Evolutionary conservation across 495 filamentous ascomycete genomes (phyloP), one percentile per base, ranked within the genome.

Genomic region (Lentithecium fluviatile): DNA sequence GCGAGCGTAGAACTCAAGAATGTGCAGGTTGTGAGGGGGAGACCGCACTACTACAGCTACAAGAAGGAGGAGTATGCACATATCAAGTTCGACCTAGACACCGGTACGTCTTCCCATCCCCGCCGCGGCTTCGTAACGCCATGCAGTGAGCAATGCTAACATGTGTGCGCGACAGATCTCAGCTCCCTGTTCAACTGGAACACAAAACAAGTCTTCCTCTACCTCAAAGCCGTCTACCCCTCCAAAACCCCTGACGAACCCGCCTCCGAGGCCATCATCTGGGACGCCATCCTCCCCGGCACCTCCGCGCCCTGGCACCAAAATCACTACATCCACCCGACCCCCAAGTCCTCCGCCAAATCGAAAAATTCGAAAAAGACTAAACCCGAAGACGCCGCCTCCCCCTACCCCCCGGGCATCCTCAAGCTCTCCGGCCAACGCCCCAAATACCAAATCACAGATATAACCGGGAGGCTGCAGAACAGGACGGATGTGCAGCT

Each of bases 171-270:
- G n/a, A 24, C 43, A 84, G 93, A 98, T 76, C 82, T 98, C 51
- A 83, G 85, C 56, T 86, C 88, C 25, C 86, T 99, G 69, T 97
- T 96, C 85, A 95, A 88, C 75, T 99, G 95, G 95, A 99, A 99
- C 79, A 99, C 94, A n/a, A 99, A 99, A 75, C 91, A 97, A 75
- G 75, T 97, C 67, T 99, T 97, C 76, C 84, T 95, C 74, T 98
- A 94, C 81, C 84, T 98, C 47, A 89, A 88, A 49, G 91, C 92
- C 34, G 84, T 84, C 23, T 98, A 93, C 81, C 88, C 91, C 50
- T 80, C 84, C 21, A 67, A 73, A 56, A 71, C 72, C 64, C 65
- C 70, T 79, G 74, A 69, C 71, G 58, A 73, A 52, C 79, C 75
- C 15, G 66, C 70, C 52, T 79, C 82, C 65, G 83, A 91, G 74